These are phyloP conservation scores for Trichoderma sp. DNA, from an alignment of 2,329 filamentous ascomycete species.

Conservation along the genomic window DNA sequence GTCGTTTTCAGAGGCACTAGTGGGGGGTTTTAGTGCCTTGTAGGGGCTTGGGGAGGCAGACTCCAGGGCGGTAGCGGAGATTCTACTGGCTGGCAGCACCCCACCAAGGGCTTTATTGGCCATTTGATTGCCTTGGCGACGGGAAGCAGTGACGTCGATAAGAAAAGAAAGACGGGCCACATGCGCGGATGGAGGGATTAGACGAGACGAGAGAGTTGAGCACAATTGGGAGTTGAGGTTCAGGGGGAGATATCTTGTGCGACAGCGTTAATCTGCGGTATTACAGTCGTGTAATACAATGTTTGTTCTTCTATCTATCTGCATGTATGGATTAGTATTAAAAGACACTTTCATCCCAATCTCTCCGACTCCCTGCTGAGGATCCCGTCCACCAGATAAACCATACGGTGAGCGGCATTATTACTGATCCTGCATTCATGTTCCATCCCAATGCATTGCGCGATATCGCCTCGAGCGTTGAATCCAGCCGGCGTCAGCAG, in stretches of 20 bases:
- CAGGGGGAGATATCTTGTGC: background rate
- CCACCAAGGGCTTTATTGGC: background rate
- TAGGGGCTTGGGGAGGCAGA: slow-evolving; percentile 16
- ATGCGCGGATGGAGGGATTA: background rate
- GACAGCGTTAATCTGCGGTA: background rate
- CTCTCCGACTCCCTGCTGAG: background rate
- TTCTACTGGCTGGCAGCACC: slow-evolving; percentile 11
- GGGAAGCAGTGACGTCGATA: slow-evolving; percentile 20
- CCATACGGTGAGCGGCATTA: background rate
- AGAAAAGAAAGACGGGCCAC: background rate
- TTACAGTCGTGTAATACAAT: background rate
- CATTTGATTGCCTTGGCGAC: slow-evolving; percentile 18
- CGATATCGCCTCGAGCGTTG: background rate
- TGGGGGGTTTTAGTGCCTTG: slow-evolving; percentile 11
- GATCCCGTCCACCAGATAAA: background rate
- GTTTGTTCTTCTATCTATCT: background rate
- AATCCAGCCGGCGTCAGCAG: background rate
- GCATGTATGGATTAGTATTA: background rate
- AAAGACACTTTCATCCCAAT: background rate
- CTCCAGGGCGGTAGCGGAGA: background rate
- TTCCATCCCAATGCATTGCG: background rate
- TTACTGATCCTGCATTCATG: background rate
- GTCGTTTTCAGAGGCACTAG: slow-evolving; percentile 22
- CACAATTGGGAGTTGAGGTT: background rate
- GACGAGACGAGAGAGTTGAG: background rate